Base-by-base conservation (phyloP, 805 yeast genomes). In the Candida orba region DNA sequence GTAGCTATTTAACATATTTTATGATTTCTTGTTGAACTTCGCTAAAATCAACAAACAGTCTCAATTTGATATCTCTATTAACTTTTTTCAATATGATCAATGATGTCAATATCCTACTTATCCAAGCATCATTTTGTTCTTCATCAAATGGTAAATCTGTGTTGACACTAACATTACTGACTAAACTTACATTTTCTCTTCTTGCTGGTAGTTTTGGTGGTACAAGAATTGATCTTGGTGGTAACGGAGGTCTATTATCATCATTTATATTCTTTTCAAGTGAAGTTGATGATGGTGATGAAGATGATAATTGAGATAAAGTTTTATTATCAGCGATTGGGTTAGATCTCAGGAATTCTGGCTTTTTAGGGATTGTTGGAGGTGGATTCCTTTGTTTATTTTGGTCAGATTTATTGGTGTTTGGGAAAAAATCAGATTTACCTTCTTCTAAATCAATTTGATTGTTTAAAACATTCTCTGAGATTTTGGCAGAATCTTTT, bases 71-170 rank as follows among this genome's bases (percentile, higher is more conserved):
- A 10, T 45, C 40, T n/a, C 41, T 35, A 8, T 52, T 51, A 14
- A 47, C 44, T 25, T 52, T 52, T 24, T 47, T 43, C 12, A 57
- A 43, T 3, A 56, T 34, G n/a, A 55, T 40, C 12, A 51, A 25
- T 6, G 59, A 49, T 0, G 60, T 54, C n/a, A 61, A 49, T 2
- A 78, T 66, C 36, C 87, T 67, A 29, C 64, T 63, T 43, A 69
- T 71, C 90, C 90, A 82, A 17, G 65, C 52, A 18, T 76, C 80
- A 22, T 71, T 70, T 37, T 67, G 72, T 45, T 71, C 76, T 50
- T 79, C 85, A 14, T 65, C 57, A 18, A 49, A 57, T 3, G 53
- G 36, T 14, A 39, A 13, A 17, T 33, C 35, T 33, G 35, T 18
- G 9, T 7, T 33, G 4, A 15, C 13, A 18, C 35, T 12, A 9